Evolutionary conservation across 148 eudicot genomes (phyloP).

Genomic region (Rhododendron mucronatum): DNA sequence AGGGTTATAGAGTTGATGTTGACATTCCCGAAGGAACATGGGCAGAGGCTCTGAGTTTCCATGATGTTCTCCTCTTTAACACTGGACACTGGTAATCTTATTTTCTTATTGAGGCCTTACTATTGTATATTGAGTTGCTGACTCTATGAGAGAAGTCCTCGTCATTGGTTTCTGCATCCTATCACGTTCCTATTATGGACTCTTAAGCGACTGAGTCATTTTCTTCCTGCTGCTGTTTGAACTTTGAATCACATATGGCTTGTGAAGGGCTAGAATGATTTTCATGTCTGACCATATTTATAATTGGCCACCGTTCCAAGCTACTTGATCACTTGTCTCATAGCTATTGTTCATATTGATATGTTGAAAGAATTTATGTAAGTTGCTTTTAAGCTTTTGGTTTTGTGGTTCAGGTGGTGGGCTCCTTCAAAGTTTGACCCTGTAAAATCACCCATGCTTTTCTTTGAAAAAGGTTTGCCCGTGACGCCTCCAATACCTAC

Average conservation of each 20-base stretch:
- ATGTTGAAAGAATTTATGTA: not conserved
- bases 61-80: not conserved
- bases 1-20: not conserved
- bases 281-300: not conserved
- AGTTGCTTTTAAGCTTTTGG: not conserved
- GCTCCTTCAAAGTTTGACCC: not conserved
- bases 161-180: not conserved
- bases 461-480: not conserved
- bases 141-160: not conserved
- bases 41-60: not conserved
- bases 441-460: not conserved
- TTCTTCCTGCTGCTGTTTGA: not conserved
- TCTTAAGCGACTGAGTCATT: not conserved
- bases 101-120: not conserved
- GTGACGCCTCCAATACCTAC: not conserved
- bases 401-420: not conserved
- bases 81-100: not conserved
- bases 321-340: not conserved
- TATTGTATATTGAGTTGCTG: not conserved
- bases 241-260: not conserved
- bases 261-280: not conserved
- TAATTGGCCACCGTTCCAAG: not conserved
- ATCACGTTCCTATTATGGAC: not conserved
- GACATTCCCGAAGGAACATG: not conserved
- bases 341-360: not conserved